These are phyloP conservation scores for Neoscytalidium dimidiatum DNA, from an alignment of 2,329 filamentous ascomycete species.

Conservation along the genomic window DNA sequence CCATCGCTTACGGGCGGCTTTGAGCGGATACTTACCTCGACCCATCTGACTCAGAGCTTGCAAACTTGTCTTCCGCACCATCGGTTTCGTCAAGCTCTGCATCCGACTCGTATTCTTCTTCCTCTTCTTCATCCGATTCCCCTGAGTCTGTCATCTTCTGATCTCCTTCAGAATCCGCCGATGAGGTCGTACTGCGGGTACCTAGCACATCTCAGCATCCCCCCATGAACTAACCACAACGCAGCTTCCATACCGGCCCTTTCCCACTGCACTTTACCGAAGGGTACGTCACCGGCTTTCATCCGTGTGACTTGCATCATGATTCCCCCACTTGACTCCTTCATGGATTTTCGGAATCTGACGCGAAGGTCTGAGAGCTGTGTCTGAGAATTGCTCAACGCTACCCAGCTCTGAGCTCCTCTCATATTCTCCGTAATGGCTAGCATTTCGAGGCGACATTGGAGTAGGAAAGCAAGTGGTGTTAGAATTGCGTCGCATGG, in stretches of 20 bases:
- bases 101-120: neutral
- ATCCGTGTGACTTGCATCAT: neutral
- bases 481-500: neutral
- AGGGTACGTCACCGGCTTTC: neutral
- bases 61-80: neutral
- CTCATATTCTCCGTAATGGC: neutral
- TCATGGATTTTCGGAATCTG: neutral
- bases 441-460: neutral
- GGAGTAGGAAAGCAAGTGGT: neutral
- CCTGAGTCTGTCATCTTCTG: neutral
- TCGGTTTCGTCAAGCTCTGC: neutral
- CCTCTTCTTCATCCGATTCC: neutral
- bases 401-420: neutral
- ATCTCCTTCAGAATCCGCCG: neutral
- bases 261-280: slow-evolving; percentile 2
- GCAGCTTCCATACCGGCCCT: neutral
- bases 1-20: neutral
- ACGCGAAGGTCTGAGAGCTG: neutral
- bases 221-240: neutral
- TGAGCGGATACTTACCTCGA: neutral
- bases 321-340: neutral
- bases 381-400: neutral
- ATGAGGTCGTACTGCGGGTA: neutral
- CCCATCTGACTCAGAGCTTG: neutral
- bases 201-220: neutral